phyloP scores from a whole-genome alignment of 169 alveolate genomes.

The Perkinsus marinus region DNA sequence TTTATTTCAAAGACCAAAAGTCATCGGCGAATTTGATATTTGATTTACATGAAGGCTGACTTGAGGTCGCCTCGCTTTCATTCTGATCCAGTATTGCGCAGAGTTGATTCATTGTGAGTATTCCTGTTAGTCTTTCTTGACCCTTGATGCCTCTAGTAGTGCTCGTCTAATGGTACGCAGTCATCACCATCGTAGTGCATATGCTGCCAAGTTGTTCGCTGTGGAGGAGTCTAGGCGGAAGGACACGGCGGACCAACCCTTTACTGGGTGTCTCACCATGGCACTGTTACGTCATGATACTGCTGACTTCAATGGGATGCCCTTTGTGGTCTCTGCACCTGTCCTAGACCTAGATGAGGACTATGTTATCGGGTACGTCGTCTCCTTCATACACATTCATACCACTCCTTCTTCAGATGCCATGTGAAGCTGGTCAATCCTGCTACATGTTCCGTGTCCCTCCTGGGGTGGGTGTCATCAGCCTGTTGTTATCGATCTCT shows the following conservation, averaged over 20 bases:
- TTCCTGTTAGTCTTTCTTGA: too few relatives aligned
- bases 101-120: too few relatives aligned
- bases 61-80: too few relatives aligned
- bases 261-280: neutral
- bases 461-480: neutral
- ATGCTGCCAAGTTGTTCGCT: neutral
- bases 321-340: neutral
- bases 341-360: neutral
- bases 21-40: neutral
- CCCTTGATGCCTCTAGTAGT: too few relatives aligned
- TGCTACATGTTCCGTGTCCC: neutral
- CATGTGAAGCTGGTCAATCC: neutral
- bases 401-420: neutral
- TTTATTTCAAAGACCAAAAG: neutral
- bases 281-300: neutral
- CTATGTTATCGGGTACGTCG: neutral
- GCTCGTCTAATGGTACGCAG: too few relatives aligned
- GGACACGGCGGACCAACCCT: neutral
- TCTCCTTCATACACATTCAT: neutral
- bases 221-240: neutral
- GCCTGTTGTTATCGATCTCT: neutral
- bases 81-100: too few relatives aligned
- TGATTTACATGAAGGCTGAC: neutral
- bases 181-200: neutral
- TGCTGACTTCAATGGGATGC: neutral